Percentiles rank a stretch among this genome's conserved stretches.
These are phyloP conservation scores for Sarcomyxa edulis DNA, from an alignment of 768 basidiomycete species.

Conservation along the genomic window DNA sequence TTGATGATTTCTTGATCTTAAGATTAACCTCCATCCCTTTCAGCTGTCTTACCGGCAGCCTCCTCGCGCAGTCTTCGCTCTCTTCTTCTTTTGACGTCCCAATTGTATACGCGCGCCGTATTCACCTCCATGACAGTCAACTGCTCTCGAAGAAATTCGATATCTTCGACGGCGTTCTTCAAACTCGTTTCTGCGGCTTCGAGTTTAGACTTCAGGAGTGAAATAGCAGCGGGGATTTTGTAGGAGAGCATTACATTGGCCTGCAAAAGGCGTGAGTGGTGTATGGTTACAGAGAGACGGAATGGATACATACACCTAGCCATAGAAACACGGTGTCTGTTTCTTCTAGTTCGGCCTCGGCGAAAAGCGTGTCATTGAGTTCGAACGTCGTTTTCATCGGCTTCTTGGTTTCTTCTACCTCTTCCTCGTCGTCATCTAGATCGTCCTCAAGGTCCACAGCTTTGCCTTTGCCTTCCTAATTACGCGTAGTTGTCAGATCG, in stretches of 20 bases:
- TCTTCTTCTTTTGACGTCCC: conserved; percentile 84
- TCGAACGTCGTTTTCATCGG: conserved; percentile 86
- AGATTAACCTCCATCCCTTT: no score
- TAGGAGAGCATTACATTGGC: conserved; percentile 98
- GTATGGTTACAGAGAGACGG: not conserved
- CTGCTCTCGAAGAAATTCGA: conserved; percentile 92
- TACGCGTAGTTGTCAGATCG: not conserved
- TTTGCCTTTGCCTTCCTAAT: conserved; percentile 57
- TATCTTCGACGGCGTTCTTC: conserved; percentile 72
- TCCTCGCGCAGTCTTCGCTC: conserved; percentile 44
- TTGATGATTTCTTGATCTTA: no score
- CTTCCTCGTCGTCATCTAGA: conserved; percentile 51
- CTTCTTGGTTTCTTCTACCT: conserved; percentile 38
- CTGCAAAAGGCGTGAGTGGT: conserved; percentile 31
- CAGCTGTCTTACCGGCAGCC: conserved; percentile 6
- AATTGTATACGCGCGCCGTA: conserved; percentile 93
- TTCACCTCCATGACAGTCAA: conserved; percentile 96
- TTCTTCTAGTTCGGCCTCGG: conserved; percentile 84
- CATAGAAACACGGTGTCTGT: conserved; percentile 90
- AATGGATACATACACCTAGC: conserved; percentile 76
- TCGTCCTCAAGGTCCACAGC: conserved; percentile 42
- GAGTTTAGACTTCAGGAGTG: conserved; percentile 73
- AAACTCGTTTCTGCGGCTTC: conserved; percentile 61
- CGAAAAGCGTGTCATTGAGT: conserved; percentile 91
- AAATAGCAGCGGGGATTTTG: conserved; percentile 71